A percentile compares a stretch with the other conserved stretches of the same genome.
Evolutionary conservation across 2,329 filamentous ascomycete genomes (phyloP).

Genomic region (Phoma sp.): DNA sequence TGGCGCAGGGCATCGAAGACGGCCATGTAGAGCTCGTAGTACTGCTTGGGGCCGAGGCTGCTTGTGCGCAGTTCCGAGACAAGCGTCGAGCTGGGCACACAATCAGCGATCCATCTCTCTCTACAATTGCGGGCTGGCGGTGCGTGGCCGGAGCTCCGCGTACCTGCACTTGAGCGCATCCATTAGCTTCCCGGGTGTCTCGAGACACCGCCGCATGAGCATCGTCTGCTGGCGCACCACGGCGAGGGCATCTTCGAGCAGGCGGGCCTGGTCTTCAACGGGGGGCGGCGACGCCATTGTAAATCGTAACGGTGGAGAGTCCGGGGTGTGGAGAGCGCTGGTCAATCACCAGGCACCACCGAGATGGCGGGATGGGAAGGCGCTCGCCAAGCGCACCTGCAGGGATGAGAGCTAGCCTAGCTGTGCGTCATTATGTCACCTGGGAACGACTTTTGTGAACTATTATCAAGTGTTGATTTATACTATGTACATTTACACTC

Average conservation of each 20-base stretch:
- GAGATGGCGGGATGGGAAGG: slow-evolving; percentile 30
- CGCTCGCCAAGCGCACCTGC: slow-evolving; percentile 32
- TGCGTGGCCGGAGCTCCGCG: slow-evolving; percentile 16
- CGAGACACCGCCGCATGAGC: slow-evolving; percentile 96
- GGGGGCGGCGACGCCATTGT: slow-evolving; percentile 58
- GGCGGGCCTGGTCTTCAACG: slow-evolving; percentile 72
- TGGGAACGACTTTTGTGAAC: background rate
- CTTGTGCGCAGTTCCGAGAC: slow-evolving; percentile 98
- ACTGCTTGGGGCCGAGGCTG: slow-evolving; percentile 97
- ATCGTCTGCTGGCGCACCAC: slow-evolving; percentile 97
- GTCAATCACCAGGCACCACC: slow-evolving; percentile 30
- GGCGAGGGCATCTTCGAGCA: slow-evolving; percentile 95
- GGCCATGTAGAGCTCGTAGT: slow-evolving; percentile 99
- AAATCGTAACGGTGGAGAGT: slow-evolving; percentile 26
- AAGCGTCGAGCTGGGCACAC: slow-evolving; percentile 78
- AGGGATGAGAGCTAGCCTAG: slow-evolving; percentile 34
- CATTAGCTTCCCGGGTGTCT: slow-evolving; percentile 98
- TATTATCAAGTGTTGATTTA: background rate
- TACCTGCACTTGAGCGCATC: slow-evolving; percentile 99
- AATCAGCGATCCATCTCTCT: slow-evolving; percentile 17
- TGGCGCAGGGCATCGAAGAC: slow-evolving; percentile 98
- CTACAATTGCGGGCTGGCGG: slow-evolving; percentile 2
- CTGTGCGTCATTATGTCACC: slow-evolving; percentile 38
- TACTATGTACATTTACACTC: slow-evolving; percentile 10
- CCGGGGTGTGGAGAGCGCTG: slow-evolving; percentile 40